Evolutionary conservation across 2,329 filamentous ascomycete genomes (phyloP).

Genomic region (Botryotinia narcissicola): DNA sequence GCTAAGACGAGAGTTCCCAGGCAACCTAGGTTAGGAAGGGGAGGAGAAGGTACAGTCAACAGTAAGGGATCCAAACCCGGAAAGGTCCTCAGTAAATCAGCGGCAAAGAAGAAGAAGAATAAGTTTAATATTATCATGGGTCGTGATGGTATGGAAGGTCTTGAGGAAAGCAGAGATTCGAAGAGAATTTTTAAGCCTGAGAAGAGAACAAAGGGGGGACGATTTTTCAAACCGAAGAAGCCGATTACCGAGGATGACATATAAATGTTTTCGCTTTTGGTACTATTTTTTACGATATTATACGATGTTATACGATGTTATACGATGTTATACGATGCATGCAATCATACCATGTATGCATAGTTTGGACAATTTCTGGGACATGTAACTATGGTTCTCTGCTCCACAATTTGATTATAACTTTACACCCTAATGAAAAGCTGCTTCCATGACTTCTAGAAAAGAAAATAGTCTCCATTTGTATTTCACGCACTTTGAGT

Average conservation of each 20-base stretch:
- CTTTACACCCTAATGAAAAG: neutral
- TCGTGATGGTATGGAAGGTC: constrained; percentile 33
- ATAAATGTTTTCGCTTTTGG: constrained; percentile 4
- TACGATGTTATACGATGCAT: neutral
- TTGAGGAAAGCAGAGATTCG: constrained; percentile 32
- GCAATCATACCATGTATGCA: constrained; percentile 1
- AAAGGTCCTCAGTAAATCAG: constrained; percentile 33
- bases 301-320: neutral
- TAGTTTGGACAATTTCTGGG: neutral
- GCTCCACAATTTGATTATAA: constrained; percentile 10
- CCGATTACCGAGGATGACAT: constrained; percentile 37
- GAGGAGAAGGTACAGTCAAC: constrained; percentile 25
- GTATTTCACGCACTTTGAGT: neutral
- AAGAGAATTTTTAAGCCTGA: constrained; percentile 30
- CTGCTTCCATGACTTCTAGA: neutral
- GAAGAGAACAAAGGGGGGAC: constrained; percentile 39
- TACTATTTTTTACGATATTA: neutral
- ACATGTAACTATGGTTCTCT: neutral
- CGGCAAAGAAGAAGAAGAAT: constrained; percentile 45
- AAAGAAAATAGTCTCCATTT: neutral
- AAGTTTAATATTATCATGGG: constrained; percentile 42
- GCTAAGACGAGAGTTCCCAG: constrained; percentile 77
- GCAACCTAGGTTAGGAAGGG: constrained; percentile 57
- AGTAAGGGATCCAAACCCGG: constrained; percentile 41
- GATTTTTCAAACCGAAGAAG: constrained; percentile 40